Base-by-base conservation (phyloP, 768 basidiomycete species). In the Lactarius quietus region DNA sequence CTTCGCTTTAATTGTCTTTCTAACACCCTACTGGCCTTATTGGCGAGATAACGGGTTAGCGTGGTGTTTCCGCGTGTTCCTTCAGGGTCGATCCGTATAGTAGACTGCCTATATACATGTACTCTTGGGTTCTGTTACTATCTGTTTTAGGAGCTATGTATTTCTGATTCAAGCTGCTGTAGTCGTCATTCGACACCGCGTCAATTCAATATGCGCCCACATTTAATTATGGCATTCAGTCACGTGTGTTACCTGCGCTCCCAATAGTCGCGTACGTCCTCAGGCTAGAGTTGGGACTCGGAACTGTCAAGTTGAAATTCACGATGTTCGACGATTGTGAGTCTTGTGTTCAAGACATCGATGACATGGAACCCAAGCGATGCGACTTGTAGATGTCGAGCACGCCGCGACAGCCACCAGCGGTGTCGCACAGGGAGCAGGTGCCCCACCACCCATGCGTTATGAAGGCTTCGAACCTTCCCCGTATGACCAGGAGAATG, bases 391-490 rank as follows among this genome's bases (percentile, higher is more conserved):
- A 97, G 95, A 92, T 74, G 93, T 97, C 70, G 92, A 97, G 74
- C 95, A 95, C 74, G 80, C 92, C 23, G 79, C 83, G 38, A 80
- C 81, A 5, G 82, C 87, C 23, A 74, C 81, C 6, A 74, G 76
- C 18, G 76, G 77, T 33, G 72, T 74, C 41, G 73, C 43, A 59
- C 74, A 76, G 57, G 70, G 73, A 51, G 69, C 75, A 31, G 77
- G 75, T 59, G 74, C 82, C 1, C 72, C 85, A 28, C 86, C 87
- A 4, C 80, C 83, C 33, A 76, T 95, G 28, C 85, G 89, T 61
- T 95, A 90, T 71, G 90, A 96, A 73, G 95, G 94, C 12, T 98
- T 94, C 72, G 95, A 98, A 75, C 85, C 84, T 26, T 86, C 86
- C 23, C 83, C 86, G 1, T 81, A 82, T 62, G 83, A 82, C 51